These are phyloP conservation scores for Chlamydomonas asymmetrica DNA, from an alignment of 139 green algal genomes.

Conservation along the genomic window DNA sequence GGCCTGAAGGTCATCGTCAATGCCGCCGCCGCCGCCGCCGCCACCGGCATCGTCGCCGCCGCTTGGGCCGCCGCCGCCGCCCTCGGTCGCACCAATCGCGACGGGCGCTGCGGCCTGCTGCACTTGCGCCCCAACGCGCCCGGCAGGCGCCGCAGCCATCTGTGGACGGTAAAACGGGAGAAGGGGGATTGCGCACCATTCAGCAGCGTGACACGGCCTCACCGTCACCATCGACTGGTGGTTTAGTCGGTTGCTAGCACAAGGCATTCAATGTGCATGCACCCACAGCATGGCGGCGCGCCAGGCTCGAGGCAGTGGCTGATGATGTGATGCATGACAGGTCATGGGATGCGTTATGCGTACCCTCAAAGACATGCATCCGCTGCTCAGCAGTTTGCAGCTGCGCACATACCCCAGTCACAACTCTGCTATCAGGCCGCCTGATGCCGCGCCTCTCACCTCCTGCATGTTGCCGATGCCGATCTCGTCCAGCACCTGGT, in stretches of 20 bases:
- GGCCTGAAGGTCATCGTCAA: conserved; percentile 82
- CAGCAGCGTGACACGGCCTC: too few relatives aligned
- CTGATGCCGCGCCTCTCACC: conserved; percentile 20
- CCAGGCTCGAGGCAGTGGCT: too few relatives aligned
- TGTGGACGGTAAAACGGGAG: neutral
- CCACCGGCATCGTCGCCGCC: conserved; percentile 29
- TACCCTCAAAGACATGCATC: too few relatives aligned
- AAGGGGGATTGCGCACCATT: too few relatives aligned
- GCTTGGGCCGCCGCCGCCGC: conserved; percentile 29
- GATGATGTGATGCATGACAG: too few relatives aligned
- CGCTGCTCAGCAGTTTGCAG: neutral
- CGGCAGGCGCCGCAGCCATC: conserved; percentile 14
- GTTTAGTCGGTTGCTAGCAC: too few relatives aligned
- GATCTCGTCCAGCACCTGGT: conserved; percentile 92
- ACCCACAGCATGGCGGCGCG: too few relatives aligned
- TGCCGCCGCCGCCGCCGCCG: conserved; percentile 30
- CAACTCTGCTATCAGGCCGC: too few relatives aligned
- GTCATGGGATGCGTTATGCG: too few relatives aligned
- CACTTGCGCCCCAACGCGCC: neutral
- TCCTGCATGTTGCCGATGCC: conserved; percentile 67
- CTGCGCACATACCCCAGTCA: neutral
- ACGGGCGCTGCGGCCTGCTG: too few relatives aligned
- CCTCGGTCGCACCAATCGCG: neutral
- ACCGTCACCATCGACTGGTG: too few relatives aligned
- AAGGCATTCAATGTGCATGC: too few relatives aligned